Evolutionary conservation across 2,329 filamentous ascomycete genomes (phyloP).

Genomic region (Ophiostoma sp.): DNA sequence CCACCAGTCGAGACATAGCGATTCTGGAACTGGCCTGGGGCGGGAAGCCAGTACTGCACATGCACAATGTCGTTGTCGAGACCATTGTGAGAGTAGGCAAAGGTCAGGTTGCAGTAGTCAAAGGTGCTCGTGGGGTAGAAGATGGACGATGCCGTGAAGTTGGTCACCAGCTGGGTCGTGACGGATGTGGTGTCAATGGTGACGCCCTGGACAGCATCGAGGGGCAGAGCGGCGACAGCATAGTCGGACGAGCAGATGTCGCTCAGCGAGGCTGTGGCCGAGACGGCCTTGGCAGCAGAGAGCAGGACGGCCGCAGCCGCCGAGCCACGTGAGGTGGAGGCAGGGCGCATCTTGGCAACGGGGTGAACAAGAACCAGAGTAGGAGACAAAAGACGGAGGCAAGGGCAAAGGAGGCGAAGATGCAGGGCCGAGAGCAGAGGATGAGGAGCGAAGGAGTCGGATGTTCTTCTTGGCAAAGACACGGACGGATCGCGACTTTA

Average conservation of each 20-base stretch:
- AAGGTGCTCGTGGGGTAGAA: slow-evolving; percentile 12
- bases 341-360: neutral
- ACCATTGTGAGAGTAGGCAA: slow-evolving; percentile 40
- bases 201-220: neutral
- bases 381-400: neutral
- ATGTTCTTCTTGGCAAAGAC: neutral
- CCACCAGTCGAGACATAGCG: slow-evolving; percentile 49
- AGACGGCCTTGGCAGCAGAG: neutral
- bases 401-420: neutral
- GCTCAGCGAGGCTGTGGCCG: slow-evolving; percentile 31
- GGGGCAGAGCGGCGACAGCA: neutral
- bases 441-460: neutral
- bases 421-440: neutral
- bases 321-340: neutral
- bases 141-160: slow-evolving; percentile 4
- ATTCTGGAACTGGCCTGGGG: slow-evolving; percentile 43
- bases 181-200: slow-evolving; percentile 6
- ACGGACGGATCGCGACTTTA: neutral
- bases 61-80: slow-evolving; percentile 36
- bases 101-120: slow-evolving; percentile 46
- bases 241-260: neutral
- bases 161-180: slow-evolving; percentile 2
- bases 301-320: neutral
- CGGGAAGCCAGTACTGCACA: slow-evolving; percentile 40
- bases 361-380: neutral